These are phyloP conservation scores for Microdochium trichocladiopsis DNA, from an alignment of 2,329 filamentous ascomycete genomes.

Conservation along the genomic window DNA sequence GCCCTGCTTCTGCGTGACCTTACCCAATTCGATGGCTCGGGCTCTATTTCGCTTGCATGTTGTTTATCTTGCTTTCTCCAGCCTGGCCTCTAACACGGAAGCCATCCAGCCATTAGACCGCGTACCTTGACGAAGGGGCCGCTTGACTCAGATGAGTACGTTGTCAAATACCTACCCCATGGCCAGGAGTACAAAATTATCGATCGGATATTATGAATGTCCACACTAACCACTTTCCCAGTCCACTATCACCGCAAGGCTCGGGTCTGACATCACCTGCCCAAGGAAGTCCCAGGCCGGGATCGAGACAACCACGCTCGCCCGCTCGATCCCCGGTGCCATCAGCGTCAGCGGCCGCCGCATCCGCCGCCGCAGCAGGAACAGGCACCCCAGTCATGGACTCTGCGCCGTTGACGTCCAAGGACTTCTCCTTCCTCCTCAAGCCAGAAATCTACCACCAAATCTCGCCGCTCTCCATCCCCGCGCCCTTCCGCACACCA, in stretches of 20 bases:
- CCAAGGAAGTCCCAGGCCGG: constrained; percentile 13
- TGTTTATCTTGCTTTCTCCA: too few relatives aligned
- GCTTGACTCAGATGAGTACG: constrained; percentile 69
- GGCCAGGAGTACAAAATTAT: constrained; percentile 2
- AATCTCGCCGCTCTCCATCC: constrained; percentile 56
- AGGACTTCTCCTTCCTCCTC: constrained; percentile 76
- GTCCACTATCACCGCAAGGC: constrained; percentile 15
- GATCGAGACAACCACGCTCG: constrained; percentile 11
- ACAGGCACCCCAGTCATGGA: constrained; percentile 9
- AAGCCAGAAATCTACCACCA: constrained; percentile 78
- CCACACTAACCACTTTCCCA: constrained; percentile 6
- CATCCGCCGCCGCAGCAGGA: constrained; percentile 3
- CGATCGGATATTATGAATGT: constrained; percentile 8
- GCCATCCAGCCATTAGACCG: constrained; percentile 22
- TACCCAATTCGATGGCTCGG: too few relatives aligned
- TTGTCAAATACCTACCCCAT: constrained; percentile 6
- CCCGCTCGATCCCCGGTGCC: constrained; percentile 7
- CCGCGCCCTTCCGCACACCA: constrained; percentile 62
- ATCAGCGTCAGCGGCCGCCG: constrained; percentile 5
- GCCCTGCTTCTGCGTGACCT: too few relatives aligned
- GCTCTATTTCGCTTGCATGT: too few relatives aligned
- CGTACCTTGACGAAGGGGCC: constrained; percentile 72
- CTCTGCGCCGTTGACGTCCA: constrained; percentile 32
- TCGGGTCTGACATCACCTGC: constrained; percentile 15
- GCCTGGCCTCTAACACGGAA: background rate